Conservation (phyloP, 345 rosid genomes). For the Erodium maritimum region DNA sequence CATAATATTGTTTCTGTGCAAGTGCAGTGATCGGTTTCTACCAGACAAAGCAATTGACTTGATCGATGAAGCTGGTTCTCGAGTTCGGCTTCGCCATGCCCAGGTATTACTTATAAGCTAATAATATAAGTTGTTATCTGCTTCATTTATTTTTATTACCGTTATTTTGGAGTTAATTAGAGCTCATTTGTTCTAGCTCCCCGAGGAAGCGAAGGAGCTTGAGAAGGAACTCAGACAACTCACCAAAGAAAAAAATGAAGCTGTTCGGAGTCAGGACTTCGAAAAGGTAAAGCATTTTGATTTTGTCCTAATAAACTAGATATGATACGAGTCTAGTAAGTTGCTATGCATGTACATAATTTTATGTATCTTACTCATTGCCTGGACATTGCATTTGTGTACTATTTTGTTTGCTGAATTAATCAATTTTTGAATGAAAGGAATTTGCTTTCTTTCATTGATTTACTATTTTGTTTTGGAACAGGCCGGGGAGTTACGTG, state of each 20-base stretch:
- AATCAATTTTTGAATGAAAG: too few relatives aligned
- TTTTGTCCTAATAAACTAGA: not conserved
- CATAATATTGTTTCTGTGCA: not conserved
- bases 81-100: constrained; percentile 91
- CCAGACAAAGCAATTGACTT: constrained; percentile 98
- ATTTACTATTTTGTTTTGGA: constrained; percentile 6
- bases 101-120: constrained; percentile 48
- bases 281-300: constrained; percentile 48
- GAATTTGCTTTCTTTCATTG: not conserved
- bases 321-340: too few relatives aligned
- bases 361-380: too few relatives aligned
- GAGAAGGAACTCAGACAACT: constrained; percentile 91
- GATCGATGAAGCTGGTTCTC: constrained; percentile 99
- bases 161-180: not conserved
- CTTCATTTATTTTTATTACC: not conserved
- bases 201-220: constrained; percentile 96
- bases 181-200: constrained; percentile 37
- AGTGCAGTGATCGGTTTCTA: constrained; percentile 78
- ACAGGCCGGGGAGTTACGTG: constrained; percentile 94
- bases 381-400: too few relatives aligned
- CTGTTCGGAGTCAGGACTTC: constrained; percentile 88
- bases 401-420: too few relatives aligned
- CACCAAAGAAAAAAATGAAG: constrained; percentile 92
- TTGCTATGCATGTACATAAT: not conserved
- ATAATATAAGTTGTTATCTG: constrained; percentile 4